Evolutionary conservation across 495 filamentous ascomycete species (phyloP), one percentile per base, ranked within the genome.

Genomic region (Geoglossum glabrum): DNA sequence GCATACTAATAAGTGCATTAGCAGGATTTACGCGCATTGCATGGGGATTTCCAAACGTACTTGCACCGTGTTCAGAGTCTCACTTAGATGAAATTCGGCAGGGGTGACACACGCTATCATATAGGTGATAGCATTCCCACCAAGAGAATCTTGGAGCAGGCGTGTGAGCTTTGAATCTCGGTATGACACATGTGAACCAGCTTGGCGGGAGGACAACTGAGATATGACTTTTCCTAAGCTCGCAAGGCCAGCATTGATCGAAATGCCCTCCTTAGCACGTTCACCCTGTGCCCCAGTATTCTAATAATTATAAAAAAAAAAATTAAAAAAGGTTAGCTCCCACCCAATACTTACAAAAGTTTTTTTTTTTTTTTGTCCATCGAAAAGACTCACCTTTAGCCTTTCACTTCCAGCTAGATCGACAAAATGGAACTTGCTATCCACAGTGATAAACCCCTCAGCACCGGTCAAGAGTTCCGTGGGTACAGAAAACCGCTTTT

Each of bases 41-140:
- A n/a, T n/a, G 55, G 11, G 11, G 7, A 21, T 25, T 26, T 25
- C 21, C 1, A 21, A 31, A 27, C 56, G 19, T n/a, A 58, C 56
- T n/a, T 60, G 82, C 25, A 99, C 85, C 0, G 92, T 99, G 68
- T 99, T 99, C 43, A 99, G 73, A 0, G 92, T 97, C 70, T 99
- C 92, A 71, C 90, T 97, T 19, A 97, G 74, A 68, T 99, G 90
- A 67, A 97, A 99, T 64, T 95, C 90, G 15, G 89, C 89, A 6
- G 90, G 92, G 6, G 87, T 97, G 26, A 99, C 90, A 71, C 92
- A 99, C 30, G 92, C 92, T 72, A 99, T 90, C 92, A 99, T 96
- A 70, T 97, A 99, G 0, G 92, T 99, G 64, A 95, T 93, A 0
- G 92, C 93, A 65, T 93, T 97, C 4, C 93, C 93, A 50, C 92